Percentiles rank a stretch among this genome's conserved stretches.
These are phyloP conservation scores for Themeda triandra DNA, from an alignment of 176 grass and related monocot genomes.

Conservation along the genomic window DNA sequence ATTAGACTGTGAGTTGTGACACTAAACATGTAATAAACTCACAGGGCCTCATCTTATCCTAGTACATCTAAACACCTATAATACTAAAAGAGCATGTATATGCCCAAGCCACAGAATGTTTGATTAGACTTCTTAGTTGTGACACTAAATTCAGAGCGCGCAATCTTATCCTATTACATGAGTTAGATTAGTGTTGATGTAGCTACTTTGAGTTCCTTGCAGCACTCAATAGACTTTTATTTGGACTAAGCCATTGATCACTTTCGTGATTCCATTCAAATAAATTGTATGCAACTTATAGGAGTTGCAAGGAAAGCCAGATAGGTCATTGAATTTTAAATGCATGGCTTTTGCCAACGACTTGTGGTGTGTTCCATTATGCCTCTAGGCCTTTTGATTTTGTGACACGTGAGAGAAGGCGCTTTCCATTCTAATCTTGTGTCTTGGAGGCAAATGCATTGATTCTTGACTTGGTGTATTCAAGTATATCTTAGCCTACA, in stretches of 20 bases:
- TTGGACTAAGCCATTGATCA: background rate
- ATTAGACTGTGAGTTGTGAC: background rate
- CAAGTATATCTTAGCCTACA: background rate
- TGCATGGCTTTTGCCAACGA: background rate
- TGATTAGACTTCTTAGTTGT: background rate
- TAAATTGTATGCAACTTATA: background rate
- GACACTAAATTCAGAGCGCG: background rate
- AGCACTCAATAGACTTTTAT: background rate
- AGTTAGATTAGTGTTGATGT: background rate
- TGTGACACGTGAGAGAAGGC: background rate
- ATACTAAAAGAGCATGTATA: background rate
- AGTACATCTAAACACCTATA: too few relatives aligned
- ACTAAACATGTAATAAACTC: background rate
- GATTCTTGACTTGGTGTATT: background rate
- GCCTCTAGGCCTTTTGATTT: background rate
- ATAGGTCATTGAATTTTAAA: background rate
- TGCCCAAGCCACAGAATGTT: background rate
- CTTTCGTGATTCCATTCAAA: background rate
- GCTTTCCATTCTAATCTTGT: background rate
- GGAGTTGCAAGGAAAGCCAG: background rate
- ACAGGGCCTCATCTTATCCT: background rate
- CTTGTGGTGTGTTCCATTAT: background rate
- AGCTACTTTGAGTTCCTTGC: background rate
- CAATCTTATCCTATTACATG: background rate
- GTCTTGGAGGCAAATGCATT: background rate